Evolutionary conservation across 805 yeast genomes (phyloP), one percentile per base, ranked within the genome.

Genomic region (Lachancea fermentati): DNA sequence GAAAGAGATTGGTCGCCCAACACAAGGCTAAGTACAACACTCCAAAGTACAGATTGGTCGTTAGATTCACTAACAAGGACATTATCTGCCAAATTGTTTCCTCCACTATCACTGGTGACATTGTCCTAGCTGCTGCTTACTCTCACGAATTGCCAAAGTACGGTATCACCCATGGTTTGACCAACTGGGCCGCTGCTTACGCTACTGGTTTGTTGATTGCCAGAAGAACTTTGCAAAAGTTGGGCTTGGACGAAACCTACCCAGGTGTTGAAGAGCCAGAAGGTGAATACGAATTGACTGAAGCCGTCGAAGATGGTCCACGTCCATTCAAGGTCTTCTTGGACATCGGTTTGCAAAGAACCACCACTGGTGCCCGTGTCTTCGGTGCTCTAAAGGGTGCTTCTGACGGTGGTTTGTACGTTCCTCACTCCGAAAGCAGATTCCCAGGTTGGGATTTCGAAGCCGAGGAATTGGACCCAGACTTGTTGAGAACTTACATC

Each of bases 371-470:
- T 87, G 97, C 97, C 69, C 86, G 95, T 76, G 80, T 93, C 71
- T 93, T 93, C 66, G 98, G 97, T 86, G 97, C 93, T 68, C 78
- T 93, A 67, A 93, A 93, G 84, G 98, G 98, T 85, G 98, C 98
- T 67, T 91, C 97, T 54, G 98, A 93, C 71, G 98, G 98, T 85
- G 98, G 98, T 65, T 79, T 93, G 66, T 87, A 85, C 89, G 78
- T 93, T 68, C 98, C 98, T 60, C 98, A 93, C 89, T 87, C 95
- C 62, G 85, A 95, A 68, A 89, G 89, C 81, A 89, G 98, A 84
- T 93, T 89, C 96, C 98, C 98, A 75, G 98, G 98, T 78, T 93
- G 91, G 95, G 98, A 93, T 74, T 86, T 91, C 65, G 98, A 93
- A 79, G 67, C 83, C 63, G 96, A 93, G 79, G 98, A 93, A 78